These are phyloP conservation scores for Tuber indicum DNA, from an alignment of 495 filamentous ascomycete species.

Conservation along the genomic window DNA sequence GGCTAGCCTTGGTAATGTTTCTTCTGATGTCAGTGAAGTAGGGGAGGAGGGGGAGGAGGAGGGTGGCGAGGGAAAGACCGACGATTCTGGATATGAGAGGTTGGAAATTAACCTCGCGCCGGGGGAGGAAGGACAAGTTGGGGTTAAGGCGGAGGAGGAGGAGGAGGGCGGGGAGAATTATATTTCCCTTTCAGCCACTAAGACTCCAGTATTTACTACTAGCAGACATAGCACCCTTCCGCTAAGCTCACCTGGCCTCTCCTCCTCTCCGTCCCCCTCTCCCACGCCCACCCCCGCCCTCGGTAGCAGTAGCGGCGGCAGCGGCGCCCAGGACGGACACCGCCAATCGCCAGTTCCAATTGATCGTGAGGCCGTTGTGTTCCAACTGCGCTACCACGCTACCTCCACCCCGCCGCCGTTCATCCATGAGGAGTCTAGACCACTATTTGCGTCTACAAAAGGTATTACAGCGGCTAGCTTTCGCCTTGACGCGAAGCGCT, in stretches of 20 bases:
- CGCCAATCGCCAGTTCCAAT: conserved; percentile 9
- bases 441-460: conserved; percentile 20
- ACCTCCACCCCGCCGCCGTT: conserved; percentile 25
- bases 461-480: neutral
- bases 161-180: neutral
- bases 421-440: conserved; percentile 26
- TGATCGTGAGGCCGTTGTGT: conserved; percentile 14
- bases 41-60: conserved; percentile 11
- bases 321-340: conserved; percentile 8
- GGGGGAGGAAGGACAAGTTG: neutral
- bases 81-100: conserved; percentile 22
- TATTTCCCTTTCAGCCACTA: neutral
- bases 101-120: conserved; percentile 24
- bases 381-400: conserved; percentile 32
- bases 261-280: neutral
- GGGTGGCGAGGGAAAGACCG: conserved; percentile 8
- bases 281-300: neutral
- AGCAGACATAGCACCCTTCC: neutral
- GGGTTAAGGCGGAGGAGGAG: neutral
- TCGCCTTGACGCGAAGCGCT: neutral
- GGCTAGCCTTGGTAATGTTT: conserved; percentile 15
- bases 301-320: neutral
- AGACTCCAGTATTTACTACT: neutral
- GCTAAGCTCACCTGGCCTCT: neutral
- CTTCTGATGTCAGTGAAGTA: neutral